These are phyloP conservation scores for Coffea canephora DNA, from an alignment of 257 asterid species.

Conservation along the genomic window DNA sequence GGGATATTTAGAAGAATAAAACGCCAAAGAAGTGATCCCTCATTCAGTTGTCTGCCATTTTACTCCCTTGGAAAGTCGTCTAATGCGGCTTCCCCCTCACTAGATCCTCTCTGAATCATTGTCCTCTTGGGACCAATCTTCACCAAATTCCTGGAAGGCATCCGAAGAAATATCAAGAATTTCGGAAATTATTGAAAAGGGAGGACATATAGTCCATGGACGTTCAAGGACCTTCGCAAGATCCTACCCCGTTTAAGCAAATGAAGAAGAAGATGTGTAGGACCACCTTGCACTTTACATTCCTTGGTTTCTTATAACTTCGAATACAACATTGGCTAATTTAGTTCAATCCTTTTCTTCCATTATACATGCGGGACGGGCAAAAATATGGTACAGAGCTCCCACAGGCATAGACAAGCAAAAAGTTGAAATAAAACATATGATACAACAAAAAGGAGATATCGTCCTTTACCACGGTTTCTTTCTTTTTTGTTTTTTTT, in stretches of 20 bases:
- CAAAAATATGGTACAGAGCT: neutral
- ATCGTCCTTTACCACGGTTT: neutral
- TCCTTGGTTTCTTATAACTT: no score
- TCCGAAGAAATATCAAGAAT: neutral
- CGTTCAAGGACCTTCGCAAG: neutral
- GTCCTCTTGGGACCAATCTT: no score
- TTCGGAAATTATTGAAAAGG: neutral
- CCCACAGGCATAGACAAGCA: neutral
- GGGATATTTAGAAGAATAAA: no score
- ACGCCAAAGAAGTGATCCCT: no score
- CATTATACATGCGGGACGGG: neutral
- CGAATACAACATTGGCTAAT: neutral
- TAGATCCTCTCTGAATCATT: neutral
- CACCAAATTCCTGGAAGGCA: neutral
- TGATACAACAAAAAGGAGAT: neutral
- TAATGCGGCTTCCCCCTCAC: neutral
- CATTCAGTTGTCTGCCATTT: neutral
- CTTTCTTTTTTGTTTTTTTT: neutral
- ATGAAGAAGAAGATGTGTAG: neutral
- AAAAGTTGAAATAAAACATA: neutral
- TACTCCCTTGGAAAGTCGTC: neutral
- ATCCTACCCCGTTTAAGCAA: neutral
- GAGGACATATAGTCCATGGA: neutral
- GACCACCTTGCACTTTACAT: neutral
- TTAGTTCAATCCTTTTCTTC: neutral